Evolutionary conservation across 108 stramenopile species (phyloP).

Genomic region (Epithemia pelagica): DNA sequence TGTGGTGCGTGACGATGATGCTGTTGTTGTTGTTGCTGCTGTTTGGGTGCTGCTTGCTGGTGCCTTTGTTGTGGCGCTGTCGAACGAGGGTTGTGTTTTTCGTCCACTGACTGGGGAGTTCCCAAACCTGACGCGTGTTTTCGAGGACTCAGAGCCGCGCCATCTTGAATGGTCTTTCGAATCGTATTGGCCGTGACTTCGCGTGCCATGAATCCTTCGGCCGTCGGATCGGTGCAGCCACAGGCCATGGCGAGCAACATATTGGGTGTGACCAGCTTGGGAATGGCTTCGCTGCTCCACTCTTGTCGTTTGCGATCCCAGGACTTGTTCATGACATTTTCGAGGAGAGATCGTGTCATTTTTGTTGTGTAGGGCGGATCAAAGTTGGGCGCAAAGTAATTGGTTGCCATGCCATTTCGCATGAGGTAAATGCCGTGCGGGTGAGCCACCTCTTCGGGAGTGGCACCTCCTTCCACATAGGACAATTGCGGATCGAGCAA

Average conservation of each 20-base stretch:
- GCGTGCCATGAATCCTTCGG: constrained; percentile 42
- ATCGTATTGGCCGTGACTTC: constrained; percentile 26
- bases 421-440: constrained; percentile 84
- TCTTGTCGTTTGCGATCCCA: constrained; percentile 81
- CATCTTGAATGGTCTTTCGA: not conserved
- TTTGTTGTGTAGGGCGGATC: constrained; percentile 85
- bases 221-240: constrained; percentile 48
- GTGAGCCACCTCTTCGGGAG: constrained; percentile 64
- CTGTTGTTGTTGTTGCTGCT: constrained; percentile 1
- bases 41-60: not conserved
- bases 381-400: constrained; percentile 88
- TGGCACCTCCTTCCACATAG: constrained; percentile 57
- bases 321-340: constrained; percentile 68
- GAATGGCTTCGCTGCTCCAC: constrained; percentile 70
- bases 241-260: constrained; percentile 52
- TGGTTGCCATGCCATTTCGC: constrained; percentile 75
- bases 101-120: no score
- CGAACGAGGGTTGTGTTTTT: no score
- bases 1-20: not conserved
- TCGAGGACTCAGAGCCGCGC: no score
- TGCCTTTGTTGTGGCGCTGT: not conserved
- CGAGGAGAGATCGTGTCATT: constrained; percentile 67
- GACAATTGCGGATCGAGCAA: constrained; percentile 66
- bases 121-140: no score
- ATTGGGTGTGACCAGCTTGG: constrained; percentile 53